Base-by-base conservation (phyloP, 1,139 yeast species). In the Protomyces pachydermus region DNA sequence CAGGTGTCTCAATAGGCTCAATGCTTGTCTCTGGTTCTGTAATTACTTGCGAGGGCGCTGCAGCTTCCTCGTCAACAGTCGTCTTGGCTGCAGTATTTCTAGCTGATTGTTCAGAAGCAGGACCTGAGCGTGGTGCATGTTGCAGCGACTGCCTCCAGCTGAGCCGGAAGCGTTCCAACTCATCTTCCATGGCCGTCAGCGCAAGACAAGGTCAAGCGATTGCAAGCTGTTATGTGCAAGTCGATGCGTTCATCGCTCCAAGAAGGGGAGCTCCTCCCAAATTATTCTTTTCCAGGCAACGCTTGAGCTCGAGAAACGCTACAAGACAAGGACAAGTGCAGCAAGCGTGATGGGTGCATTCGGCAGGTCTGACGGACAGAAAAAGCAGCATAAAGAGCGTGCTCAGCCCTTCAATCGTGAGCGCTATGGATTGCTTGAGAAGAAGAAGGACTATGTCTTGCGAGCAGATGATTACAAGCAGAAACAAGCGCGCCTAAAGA, bases 391-490 rank as follows among this genome's bases (percentile, higher is more conserved):
- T 72, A 80, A 90, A 69, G 98, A 93, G 78, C 84, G 98, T 72
- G 83, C 96, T 12, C 98, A 93, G 75, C 87, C 91, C 3, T 79
- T 79, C 60, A 85, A 84, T 56, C 81, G 98, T 67, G 80, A 84
- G 71, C 82, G 82, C 72, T 85, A 81, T 75, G 98, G 98, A 42
- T 82, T 91, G 51, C 80, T 93, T 61, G 98, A 93, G 76, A 93
- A 93, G 82, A 93, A 93, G 80, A 91, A 91, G 56, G 98, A 93
- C 75, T 93, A 93, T 76, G 84, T 82, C 71, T 81, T 90, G 60
- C 84, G 98, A 75, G 95, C 98, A 0, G 85, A 83, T 57, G 96
- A 93, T 74, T 91, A 81, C 73, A 98, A 93, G 75, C 83, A 84
- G 75, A 93, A 93, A 73, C 91, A 93, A 75, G 89, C 89, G 18